phyloP scores from a whole-genome alignment of 345 rosid species.

The Gossypium longicalyx region DNA sequence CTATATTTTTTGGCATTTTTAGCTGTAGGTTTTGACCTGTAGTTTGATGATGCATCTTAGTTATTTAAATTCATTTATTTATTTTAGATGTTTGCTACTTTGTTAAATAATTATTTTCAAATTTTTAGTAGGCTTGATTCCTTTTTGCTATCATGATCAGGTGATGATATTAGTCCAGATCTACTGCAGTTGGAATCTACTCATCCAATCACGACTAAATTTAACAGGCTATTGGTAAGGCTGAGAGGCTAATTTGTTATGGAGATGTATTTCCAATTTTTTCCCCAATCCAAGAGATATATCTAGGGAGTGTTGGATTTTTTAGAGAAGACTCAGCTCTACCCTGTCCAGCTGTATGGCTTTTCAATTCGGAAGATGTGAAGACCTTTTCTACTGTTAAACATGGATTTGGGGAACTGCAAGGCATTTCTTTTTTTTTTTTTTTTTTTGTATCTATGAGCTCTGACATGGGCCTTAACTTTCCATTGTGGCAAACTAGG shows the following conservation, averaged over 20 bases:
- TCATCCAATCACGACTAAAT: slow-evolving; percentile 47
- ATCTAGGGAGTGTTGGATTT: not conserved
- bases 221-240: slow-evolving; percentile 79
- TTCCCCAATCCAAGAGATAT: not conserved
- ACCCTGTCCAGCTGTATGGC: not conserved
- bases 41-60: not conserved
- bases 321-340: not conserved
- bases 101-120: not conserved
- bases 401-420: not conserved
- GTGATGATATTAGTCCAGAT: slow-evolving; percentile 28
- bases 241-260: not conserved
- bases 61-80: not conserved
- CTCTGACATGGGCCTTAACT: not conserved
- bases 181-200: slow-evolving; percentile 40
- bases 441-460: not conserved
- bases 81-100: not conserved
- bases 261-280: not conserved
- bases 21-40: not conserved
- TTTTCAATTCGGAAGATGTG: not conserved
- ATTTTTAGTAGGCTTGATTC: slow-evolving; percentile 19
- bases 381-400: not conserved
- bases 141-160: slow-evolving; percentile 28
- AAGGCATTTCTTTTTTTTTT: not conserved
- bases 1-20: not conserved
- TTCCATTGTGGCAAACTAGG: not conserved